Evolutionary conservation across 495 filamentous ascomycete genomes (phyloP).

Genomic region (Stereocaulon alpinum): DNA sequence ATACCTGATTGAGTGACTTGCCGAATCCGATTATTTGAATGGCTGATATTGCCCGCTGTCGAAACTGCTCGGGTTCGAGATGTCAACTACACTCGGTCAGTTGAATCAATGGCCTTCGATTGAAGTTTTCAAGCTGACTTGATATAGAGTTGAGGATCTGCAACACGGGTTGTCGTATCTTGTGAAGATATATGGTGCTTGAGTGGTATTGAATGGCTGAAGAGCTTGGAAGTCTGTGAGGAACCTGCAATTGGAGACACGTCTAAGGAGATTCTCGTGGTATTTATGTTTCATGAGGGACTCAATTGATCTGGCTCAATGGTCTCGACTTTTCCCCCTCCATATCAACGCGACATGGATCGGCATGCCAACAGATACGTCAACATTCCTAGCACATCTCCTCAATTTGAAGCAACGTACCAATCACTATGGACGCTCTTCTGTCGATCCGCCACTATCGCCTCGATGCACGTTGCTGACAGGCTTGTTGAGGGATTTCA

Average conservation of each 20-base stretch:
- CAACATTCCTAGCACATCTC: background rate
- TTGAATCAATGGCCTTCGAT: background rate
- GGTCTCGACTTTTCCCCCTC: conserved; percentile 1
- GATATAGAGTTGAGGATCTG: background rate
- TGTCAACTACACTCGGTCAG: background rate
- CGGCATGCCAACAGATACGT: background rate
- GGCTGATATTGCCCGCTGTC: background rate
- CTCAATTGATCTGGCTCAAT: conserved; percentile 12
- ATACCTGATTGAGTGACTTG: conserved; percentile 4
- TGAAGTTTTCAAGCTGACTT: conserved; percentile 6
- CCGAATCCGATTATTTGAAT: conserved; percentile 1
- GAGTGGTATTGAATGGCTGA: conserved; percentile 3
- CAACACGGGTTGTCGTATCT: conserved; percentile 2
- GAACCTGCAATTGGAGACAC: conserved; percentile 1
- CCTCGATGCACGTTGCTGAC: conserved; percentile 15
- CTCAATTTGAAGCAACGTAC: background rate
- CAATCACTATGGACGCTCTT: background rate
- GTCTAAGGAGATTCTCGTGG: conserved; percentile 1
- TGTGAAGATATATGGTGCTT: background rate
- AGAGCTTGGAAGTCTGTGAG: background rate
- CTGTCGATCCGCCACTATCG: conserved; percentile 9
- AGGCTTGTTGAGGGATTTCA: conserved; percentile 10
- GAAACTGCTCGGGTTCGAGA: conserved; percentile 2
- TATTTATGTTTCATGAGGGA: conserved; percentile 22
- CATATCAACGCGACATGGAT: conserved; percentile 3